These are phyloP conservation scores for Sclerotinia nivalis DNA, from an alignment of 2,329 filamentous ascomycete genomes.

Conservation along the genomic window DNA sequence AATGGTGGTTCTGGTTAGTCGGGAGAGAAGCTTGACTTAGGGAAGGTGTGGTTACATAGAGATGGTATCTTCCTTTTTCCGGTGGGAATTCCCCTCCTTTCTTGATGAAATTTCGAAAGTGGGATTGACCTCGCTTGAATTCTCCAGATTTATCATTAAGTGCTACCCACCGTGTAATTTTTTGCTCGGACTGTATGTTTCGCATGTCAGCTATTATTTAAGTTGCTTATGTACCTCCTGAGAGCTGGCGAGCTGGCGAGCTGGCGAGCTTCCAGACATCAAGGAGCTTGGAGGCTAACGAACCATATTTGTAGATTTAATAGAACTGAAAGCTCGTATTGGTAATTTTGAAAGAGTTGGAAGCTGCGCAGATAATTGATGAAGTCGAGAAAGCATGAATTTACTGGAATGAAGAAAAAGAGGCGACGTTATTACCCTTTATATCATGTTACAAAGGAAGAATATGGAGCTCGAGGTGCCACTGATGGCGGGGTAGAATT, in stretches of 20 bases:
- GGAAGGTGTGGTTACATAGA: slow-evolving; percentile 89
- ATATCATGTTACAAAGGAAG: slow-evolving; percentile 15
- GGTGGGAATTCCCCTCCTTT: slow-evolving; percentile 64
- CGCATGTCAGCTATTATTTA: neutral
- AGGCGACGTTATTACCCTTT: neutral
- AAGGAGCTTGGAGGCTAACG: neutral
- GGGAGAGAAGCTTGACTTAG: slow-evolving; percentile 66
- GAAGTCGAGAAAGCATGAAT: slow-evolving; percentile 25
- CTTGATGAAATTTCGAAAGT: slow-evolving; percentile 72
- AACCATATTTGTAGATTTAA: slow-evolving; percentile 25
- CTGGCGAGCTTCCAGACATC: slow-evolving; percentile 11
- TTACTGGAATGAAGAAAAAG: neutral
- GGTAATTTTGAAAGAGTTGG: neutral
- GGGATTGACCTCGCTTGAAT: slow-evolving; percentile 85
- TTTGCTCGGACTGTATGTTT: slow-evolving; percentile 39
- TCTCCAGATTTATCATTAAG: slow-evolving; percentile 78
- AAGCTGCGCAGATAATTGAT: slow-evolving; percentile 22
- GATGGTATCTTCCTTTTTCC: slow-evolving; percentile 89
- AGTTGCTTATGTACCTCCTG: slow-evolving; percentile 19
- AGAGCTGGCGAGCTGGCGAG: neutral
- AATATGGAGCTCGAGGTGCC: neutral
- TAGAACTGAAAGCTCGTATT: slow-evolving; percentile 13
- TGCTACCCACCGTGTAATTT: slow-evolving; percentile 83
- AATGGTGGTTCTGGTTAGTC: slow-evolving; percentile 38
- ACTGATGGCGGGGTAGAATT: slow-evolving; percentile 17